Evolutionary conservation across 106 monocot genomes (phyloP), one percentile per base, ranked within the genome.

Genomic region (Allium cepa): DNA sequence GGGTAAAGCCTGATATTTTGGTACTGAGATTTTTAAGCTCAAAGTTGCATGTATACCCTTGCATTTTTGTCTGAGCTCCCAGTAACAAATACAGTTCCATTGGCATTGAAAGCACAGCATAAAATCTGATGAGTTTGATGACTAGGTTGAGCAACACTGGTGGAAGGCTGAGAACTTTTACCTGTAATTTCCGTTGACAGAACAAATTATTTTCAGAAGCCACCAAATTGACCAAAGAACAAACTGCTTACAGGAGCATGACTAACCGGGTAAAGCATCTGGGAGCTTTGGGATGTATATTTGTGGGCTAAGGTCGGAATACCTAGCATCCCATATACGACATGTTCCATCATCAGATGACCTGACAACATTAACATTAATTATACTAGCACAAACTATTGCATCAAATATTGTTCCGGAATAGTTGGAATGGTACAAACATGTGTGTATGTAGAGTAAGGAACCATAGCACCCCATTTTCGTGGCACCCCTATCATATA

Each of bases 341-440:
- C 97, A 97, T 51, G 97, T 90, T 63, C 97, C 92, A 90, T 97
- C 97, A 87, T 97, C 97, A 64, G 97, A 97, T 15, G 90, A 91
- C 74, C 94, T 97, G 77, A 68, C 49, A 56, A 61, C 26, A 36
- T 63, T 27, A 16, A 76, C 11, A 50, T 60, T 52, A 18, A 17
- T 67, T 50, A 3, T 67, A 17, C 9, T 53, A 67, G 1, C 9
- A 17, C 22, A 51, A 52, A 9, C 26, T 46, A 45, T 15, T 53
- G 1, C 53, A 9, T 27, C 52, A 56, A 45, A 18, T 3, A 22
- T 56, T 56, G 12, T 46, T 46, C 8, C 7, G 46, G 22, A 56
- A 9, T 16, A 15, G n/a, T 12, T 45, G 8, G 45, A 69, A 45
- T 56, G 53, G 56, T 15, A 36, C 12, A 62, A 47, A 55, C 11